Base-by-base conservation (phyloP, 2,329 filamentous ascomycete species). In the Beauveria rudraprayagi region DNA sequence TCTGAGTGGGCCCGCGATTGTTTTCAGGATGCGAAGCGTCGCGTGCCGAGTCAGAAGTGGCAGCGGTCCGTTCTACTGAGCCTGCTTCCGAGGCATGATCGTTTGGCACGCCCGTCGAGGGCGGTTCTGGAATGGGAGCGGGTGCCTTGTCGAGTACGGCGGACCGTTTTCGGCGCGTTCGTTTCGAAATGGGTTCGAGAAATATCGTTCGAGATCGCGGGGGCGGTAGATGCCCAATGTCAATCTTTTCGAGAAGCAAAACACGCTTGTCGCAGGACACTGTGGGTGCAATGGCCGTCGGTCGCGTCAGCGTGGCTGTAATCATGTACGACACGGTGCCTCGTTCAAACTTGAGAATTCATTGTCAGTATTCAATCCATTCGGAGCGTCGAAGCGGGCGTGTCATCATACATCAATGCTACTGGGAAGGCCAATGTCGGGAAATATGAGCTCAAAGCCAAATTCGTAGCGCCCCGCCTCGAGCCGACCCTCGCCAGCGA, bases 271-370 rank as follows among this genome's bases (percentile, higher is more conserved):
- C 91, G 74, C 90, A 94, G 41, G 85, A 89, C 10, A 87, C 82
- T 2, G 88, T 92, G 2, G 93, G 88, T 16, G 88, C 83, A 64
- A 97, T 95, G 6, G 92, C 87, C 0, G 90, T 94, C 22, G 94
- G 93, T 61, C 92, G 86, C 22, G 93, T 97, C 61, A 97, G 74
- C 9, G 92, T 97, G 37, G 93, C 89, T 6, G 91, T 93, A 67
- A 97, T 83, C 77, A 93, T 86, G 75, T 97, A 99, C 22, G 89
- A 88, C 68, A 99, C 91, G 2, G 91, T 92, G 41, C 94, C 94
- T 70, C 93, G 87, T 75, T 97, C 94, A 73, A 99, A 99, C 92
- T 97, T 73, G 10, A 51, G 22, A 44, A 6, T 14, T 9, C 19
- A 4, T 22, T 44, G 51, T 54, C 22, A 60, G 37, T 40, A 17